Evolutionary conservation across 345 rosid genomes (phyloP).

Genomic region (Linum trigynum): DNA sequence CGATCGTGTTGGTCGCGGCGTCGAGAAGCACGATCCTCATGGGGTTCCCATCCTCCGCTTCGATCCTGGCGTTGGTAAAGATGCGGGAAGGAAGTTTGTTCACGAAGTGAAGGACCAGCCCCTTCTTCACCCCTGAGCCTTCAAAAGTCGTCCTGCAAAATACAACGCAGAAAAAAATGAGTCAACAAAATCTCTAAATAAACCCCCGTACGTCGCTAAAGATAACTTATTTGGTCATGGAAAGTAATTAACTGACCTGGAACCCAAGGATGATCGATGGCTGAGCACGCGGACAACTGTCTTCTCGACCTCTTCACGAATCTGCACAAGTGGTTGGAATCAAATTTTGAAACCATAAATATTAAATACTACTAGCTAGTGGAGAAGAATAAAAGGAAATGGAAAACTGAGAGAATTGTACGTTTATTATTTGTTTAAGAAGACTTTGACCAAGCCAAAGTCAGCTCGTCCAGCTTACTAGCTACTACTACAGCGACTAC

Average conservation of each 20-base stretch:
- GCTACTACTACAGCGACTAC: background rate
- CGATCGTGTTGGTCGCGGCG: constrained; percentile 21
- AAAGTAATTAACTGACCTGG: constrained; percentile 12
- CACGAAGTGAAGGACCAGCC: constrained; percentile 35
- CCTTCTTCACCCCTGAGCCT: constrained; percentile 25
- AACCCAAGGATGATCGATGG: constrained; percentile 15
- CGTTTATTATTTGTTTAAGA: background rate
- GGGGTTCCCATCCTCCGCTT: constrained; percentile 35
- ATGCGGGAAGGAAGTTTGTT: constrained; percentile 28
- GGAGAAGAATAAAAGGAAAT: background rate
- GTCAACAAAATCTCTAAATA: background rate
- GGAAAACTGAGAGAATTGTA: background rate
- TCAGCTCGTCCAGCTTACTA: background rate
- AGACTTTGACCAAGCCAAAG: background rate
- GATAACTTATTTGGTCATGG: no score
- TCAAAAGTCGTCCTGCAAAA: constrained; percentile 20
- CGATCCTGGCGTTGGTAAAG: constrained; percentile 52
- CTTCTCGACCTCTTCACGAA: constrained; percentile 20
- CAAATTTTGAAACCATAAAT: background rate
- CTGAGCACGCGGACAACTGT: background rate
- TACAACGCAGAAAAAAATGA: background rate
- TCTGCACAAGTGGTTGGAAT: constrained; percentile 9
- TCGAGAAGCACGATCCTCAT: constrained; percentile 41
- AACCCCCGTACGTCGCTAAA: background rate
- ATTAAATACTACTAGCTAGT: background rate